Base-by-base conservation (phyloP, 2,329 filamentous ascomycete genomes). In the Aschersonia sp. region DNA sequence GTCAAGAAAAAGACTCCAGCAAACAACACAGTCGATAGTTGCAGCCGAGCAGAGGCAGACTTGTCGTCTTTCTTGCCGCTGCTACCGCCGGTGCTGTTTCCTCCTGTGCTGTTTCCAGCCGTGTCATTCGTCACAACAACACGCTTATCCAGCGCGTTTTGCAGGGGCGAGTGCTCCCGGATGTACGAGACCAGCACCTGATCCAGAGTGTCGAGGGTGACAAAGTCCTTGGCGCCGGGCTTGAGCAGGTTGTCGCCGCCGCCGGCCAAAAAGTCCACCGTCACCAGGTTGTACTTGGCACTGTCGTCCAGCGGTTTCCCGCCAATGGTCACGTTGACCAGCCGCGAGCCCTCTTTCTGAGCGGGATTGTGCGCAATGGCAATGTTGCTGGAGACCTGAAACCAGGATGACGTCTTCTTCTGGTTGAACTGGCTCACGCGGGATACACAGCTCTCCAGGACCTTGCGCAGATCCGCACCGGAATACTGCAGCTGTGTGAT, bases 181-280 rank as follows among this genome's bases (percentile, higher is more conserved):
- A 81, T 66, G 52, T 80, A 79, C 37, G 61, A 56, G 5, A 66
- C 65, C 3, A 78, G 64, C 0, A 78, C 72, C 54, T 77, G 68
- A 42, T 76, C 74, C 57, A 76, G 68, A 1, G 68, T 70, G 30
- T 77, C 73, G 3, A 78, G 64, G 5, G 63, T 66, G 32, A 68
- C 60, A 43, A 72, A 71, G 46, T 63, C 60, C 30, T 51, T 56
- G 6, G 55, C 58, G 1, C 55, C 58, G 1, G 53, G 41, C n/a
- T 59, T 53, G 29, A 79, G 69, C 56, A 82, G 75, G 55, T 80
- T 81, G 54, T 83, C 80, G 11, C 79, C 80, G 2, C 76, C 77
- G 3, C 70, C 69, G 1, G 77, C 76, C 0, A 83, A 53, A 53
- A 82, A 83, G 54, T 83, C 79, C 1, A 81, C 63, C 0, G 79